These are phyloP conservation scores for Phellopilus nigrolimitatus DNA, from an alignment of 1,284 basidiomycete species.

Conservation along the genomic window DNA sequence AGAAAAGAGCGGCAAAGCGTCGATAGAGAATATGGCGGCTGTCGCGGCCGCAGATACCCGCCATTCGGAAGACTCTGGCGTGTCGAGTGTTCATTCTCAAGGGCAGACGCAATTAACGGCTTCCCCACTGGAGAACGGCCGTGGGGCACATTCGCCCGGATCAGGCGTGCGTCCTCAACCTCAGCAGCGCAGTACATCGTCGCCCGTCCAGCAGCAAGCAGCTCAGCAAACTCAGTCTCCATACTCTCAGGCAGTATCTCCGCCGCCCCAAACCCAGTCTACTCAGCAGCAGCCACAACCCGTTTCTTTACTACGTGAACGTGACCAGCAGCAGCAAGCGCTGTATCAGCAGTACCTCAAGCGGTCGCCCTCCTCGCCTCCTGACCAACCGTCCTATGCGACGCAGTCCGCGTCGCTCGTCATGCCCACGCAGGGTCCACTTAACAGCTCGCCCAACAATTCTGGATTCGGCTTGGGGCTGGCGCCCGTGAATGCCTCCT, in stretches of 20 bases:
- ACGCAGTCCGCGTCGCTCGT: conserved; percentile 59
- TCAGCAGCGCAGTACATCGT: conserved; percentile 8
- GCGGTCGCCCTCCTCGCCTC: conserved; percentile 69
- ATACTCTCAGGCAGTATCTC: neutral
- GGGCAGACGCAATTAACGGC: conserved; percentile 16
- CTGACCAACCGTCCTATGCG: conserved; percentile 69
- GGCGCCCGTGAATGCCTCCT: conserved; percentile 33
- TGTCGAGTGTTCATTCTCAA: conserved; percentile 19
- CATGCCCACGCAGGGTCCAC: conserved; percentile 37
- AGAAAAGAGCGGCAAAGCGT: conserved; percentile 57
- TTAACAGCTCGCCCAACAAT: conserved; percentile 34
- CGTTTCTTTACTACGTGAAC: conserved; percentile 71
- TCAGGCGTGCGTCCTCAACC: conserved; percentile 5
- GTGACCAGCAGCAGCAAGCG: conserved; percentile 85
- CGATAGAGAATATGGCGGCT: conserved; percentile 43
- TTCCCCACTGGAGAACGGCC: conserved; percentile 17
- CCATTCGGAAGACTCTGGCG: conserved; percentile 25
- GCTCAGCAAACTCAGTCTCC: conserved; percentile 26
- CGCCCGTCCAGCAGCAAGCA: conserved; percentile 26
- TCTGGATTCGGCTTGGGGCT: conserved; percentile 41
- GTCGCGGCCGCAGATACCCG: conserved; percentile 31
- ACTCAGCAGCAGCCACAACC: conserved; percentile 33
- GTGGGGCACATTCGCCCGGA: conserved; percentile 8
- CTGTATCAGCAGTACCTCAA: conserved; percentile 86
- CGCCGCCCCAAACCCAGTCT: neutral